Percentiles rank a stretch among this genome's conserved stretches.
Conservation (phyloP, 2,329 filamentous ascomycete species). For the Nemania diffusa region DNA sequence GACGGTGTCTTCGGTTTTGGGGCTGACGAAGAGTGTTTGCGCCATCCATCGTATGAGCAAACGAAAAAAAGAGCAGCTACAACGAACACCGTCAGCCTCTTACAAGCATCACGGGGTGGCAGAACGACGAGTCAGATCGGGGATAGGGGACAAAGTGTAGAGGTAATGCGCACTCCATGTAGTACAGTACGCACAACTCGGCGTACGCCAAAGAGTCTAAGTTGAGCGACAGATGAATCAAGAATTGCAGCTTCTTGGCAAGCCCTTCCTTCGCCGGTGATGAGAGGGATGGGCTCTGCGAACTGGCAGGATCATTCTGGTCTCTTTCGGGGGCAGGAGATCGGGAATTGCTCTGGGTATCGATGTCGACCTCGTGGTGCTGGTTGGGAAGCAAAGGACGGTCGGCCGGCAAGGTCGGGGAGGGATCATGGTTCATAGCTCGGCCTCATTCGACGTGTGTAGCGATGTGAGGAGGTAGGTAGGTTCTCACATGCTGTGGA, state of each 20-base stretch:
- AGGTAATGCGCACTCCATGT: constrained; percentile 70
- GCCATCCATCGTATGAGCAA: constrained; percentile 67
- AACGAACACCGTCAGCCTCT: constrained; percentile 26
- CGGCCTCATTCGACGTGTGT: constrained; percentile 52
- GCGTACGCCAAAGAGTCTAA: constrained; percentile 72
- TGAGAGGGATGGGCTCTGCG: constrained; percentile 45
- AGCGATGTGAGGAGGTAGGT: constrained; percentile 40
- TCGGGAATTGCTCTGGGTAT: constrained; percentile 20
- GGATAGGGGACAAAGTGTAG: background rate
- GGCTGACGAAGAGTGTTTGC: constrained; percentile 72
- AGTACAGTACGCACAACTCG: constrained; percentile 73
- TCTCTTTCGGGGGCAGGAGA: constrained; percentile 30
- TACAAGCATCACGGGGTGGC: background rate
- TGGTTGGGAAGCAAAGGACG: constrained; percentile 43
- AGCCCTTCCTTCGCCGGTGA: constrained; percentile 51
- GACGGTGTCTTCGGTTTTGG: constrained; percentile 67
- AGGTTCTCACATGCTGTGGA: constrained; percentile 49
- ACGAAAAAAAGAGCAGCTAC: constrained; percentile 72
- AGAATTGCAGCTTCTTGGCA: constrained; percentile 68
- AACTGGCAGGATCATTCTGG: constrained; percentile 30
- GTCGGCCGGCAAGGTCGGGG: constrained; percentile 55
- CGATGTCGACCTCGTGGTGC: constrained; percentile 38
- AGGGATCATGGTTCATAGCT: constrained; percentile 60
- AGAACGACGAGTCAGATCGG: background rate
- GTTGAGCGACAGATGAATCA: constrained; percentile 68